Base-by-base conservation (phyloP, 805 yeast species). In the Saturnispora diversa region DNA sequence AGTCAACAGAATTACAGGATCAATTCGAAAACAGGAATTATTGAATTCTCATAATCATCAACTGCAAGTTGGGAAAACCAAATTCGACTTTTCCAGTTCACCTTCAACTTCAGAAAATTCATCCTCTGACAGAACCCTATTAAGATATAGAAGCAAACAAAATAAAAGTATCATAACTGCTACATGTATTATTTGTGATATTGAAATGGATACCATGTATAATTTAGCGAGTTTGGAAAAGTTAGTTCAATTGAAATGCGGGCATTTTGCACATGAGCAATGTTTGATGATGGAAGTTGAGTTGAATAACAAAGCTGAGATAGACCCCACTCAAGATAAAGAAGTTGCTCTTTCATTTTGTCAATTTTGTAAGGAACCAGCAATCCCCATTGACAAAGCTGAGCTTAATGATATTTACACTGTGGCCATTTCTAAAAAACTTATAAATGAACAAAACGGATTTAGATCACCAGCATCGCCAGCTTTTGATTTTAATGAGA, bases 221-320 rank as follows among this genome's bases (percentile, higher is more conserved):
- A 58, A 71, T 21, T 56, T 56, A 15, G 62, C 67, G 9, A 79
- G 69, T 6, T 39, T 46, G 7, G 66, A 62, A 42, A 64, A 60
- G 33, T 55, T 75, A 2, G 56, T 77, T 11, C 69, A 67, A 42
- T 58, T 78, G 24, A 55, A 55, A 29, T 79, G 86, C 57, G 72
- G 69, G 1, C 83, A 78, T 52, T 55, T 62, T 32, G 62, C 69
- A 29, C 86, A 79, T 52, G 78, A 74, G 38, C 74, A 75, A 41
- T 79, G 86, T 52, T 62, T 77, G 12, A 43, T 59, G 3, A 53
- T 75, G 6, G 63, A 63, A 17, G 53, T 68, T 51, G 66, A 60
- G 31, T 46, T 51, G 17, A 44, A 45, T 36, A 30, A 40, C 5
- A 20, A 39, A 4, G 13, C 43, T 7, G 20, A 42, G 4, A 17